phyloP scores from a whole-genome alignment of 257 asterid genomes.

The Petrea volubilis region DNA sequence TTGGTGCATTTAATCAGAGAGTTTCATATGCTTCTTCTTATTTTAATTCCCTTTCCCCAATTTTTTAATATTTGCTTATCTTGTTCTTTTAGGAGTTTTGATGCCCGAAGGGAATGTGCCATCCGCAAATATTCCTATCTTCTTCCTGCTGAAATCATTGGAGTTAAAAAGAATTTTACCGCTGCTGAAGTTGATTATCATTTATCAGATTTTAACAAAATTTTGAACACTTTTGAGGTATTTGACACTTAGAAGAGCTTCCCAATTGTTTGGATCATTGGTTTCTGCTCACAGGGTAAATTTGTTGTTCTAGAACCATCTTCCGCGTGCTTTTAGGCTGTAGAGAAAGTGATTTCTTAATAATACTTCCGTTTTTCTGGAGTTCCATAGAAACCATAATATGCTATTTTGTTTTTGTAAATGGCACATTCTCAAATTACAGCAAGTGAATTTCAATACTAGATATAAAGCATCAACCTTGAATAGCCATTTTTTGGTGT shows the following conservation, averaged over 20 bases:
- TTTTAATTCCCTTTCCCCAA: not conserved
- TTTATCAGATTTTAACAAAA: slow-evolving; percentile 62
- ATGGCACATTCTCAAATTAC: not conserved
- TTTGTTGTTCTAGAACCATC: slow-evolving; percentile 3
- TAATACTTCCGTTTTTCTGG: not conserved
- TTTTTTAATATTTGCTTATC: slow-evolving; percentile 11
- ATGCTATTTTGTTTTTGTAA: not conserved
- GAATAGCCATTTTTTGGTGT: no score
- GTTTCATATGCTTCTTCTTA: not conserved
- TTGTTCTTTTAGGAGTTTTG: slow-evolving; percentile 76
- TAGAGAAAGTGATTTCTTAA: not conserved
- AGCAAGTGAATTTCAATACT: not conserved
- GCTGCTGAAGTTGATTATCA: slow-evolving; percentile 66
- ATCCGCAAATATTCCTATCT: slow-evolving; percentile 87
- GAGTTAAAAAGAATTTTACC: slow-evolving; percentile 53
- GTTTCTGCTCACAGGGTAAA: slow-evolving; percentile 14
- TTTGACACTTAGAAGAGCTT: slow-evolving; percentile 10
- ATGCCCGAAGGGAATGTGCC: slow-evolving; percentile 82
- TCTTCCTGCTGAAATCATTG: slow-evolving; percentile 85
- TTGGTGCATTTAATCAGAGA: slow-evolving; percentile 11
- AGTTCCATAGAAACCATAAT: not conserved
- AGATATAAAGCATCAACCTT: no score
- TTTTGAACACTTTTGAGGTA: slow-evolving; percentile 83
- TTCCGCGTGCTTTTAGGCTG: slow-evolving; percentile 4
- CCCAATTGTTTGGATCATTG: not conserved